Percentiles rank a stretch among this genome's conserved stretches.
phyloP scores from a whole-genome alignment of 768 basidiomycete genomes.

The Basidioascus undulatus region DNA sequence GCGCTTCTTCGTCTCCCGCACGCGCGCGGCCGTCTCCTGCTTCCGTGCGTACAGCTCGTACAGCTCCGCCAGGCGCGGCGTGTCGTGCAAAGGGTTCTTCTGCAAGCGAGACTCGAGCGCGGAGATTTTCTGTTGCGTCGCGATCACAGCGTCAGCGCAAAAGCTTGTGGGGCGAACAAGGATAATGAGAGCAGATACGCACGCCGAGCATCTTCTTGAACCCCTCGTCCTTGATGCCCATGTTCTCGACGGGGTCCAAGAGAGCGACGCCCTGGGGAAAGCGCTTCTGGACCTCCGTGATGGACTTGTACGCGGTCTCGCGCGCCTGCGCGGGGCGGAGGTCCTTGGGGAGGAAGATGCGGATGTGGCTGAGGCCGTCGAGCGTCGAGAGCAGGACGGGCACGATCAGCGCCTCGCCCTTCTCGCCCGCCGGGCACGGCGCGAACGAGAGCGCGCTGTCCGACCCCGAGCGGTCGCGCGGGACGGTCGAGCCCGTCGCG shows the following conservation, averaged over 20 bases:
- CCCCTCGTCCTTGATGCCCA: slow-evolving; percentile 86
- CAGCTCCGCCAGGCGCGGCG: slow-evolving; percentile 49
- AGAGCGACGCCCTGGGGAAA: slow-evolving; percentile 69
- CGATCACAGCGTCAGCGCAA: background rate
- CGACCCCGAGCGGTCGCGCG: slow-evolving; percentile 26
- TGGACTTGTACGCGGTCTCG: slow-evolving; percentile 69
- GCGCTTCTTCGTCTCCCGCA: slow-evolving; percentile 56
- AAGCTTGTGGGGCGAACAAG: no score
- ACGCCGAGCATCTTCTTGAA: slow-evolving; percentile 73
- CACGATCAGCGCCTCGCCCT: slow-evolving; percentile 61
- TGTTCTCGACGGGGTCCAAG: slow-evolving; percentile 77
- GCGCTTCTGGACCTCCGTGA: slow-evolving; percentile 69
- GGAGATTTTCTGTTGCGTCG: slow-evolving; percentile 52
- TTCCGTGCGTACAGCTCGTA: slow-evolving; percentile 63
- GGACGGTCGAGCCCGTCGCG: slow-evolving; percentile 35
- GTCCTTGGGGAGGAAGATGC: slow-evolving; percentile 76
- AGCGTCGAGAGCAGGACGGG: slow-evolving; percentile 72
- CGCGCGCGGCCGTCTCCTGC: slow-evolving; percentile 38
- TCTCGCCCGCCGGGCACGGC: slow-evolving; percentile 46
- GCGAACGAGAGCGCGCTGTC: slow-evolving; percentile 30
- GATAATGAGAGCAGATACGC: no score
- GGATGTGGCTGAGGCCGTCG: slow-evolving; percentile 61
- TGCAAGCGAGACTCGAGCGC: slow-evolving; percentile 68
- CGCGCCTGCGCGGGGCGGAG: slow-evolving; percentile 47
- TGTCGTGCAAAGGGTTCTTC: slow-evolving; percentile 50